Evolutionary conservation across 495 filamentous ascomycete genomes (phyloP), one percentile per base, ranked within the genome.

Genomic region (Xylaria flabelliformis): DNA sequence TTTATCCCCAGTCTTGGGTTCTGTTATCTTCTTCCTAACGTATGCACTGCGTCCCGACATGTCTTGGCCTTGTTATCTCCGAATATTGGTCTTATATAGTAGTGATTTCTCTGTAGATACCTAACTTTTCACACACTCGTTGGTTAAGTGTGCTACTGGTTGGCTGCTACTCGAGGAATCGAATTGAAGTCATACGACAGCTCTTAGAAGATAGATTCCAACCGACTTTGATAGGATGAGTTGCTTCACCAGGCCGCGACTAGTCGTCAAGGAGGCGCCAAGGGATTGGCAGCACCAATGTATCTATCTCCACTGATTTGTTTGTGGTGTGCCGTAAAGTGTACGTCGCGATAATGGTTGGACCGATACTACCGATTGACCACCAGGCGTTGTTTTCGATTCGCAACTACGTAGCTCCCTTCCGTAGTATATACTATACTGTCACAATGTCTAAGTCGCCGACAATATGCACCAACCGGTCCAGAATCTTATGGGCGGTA

Each of bases 11-110:
- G 74, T 46, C 73, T 81, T 85, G n/a, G 80, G 78, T 59, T 84
- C 83, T 0, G 82, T 84, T 75, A 84, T 86, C 80, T 85, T 85
- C 75, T 87, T 88, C 68, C 86, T 81, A 70, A 87, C 85, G 74
- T 86, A 83, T 21, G 86, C 86, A 74, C 86, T 88, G 58, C 86
- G 79, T 63, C 86, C 86, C n/a, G 86, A 88, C 86, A 88, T 88
- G 68, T 55, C 34, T 81, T 61, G 56, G 17, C 19, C 1, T 29
- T 17, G 32, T 29, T 63, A 29, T 12, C 15, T 12, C 1, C n/a
- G 8, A 42, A 21, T 44, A 58, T 1, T 46, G 41, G 39, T 19
- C 15, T 12, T n/a, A 41, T 13, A 62, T 1, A 24, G 24, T 12
- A 68, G 42, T 15, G 42, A 24, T 21, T 13, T 19, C 12, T 32